Base-by-base conservation (phyloP, 768 basidiomycete species). In the Cantharellus cinnabarinus region DNA sequence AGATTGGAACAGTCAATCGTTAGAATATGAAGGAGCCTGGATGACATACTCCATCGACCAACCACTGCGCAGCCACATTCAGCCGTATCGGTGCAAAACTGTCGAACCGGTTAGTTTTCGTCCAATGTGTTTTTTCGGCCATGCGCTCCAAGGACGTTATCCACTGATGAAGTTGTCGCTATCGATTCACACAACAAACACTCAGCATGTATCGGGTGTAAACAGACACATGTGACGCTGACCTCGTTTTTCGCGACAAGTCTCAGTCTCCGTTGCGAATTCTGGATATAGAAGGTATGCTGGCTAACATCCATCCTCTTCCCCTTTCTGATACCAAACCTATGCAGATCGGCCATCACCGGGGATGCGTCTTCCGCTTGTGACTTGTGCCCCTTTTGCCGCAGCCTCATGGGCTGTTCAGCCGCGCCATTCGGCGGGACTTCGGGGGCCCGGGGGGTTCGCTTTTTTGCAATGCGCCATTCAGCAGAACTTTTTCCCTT, bases 121-220 rank as follows among this genome's bases (percentile, higher is more conserved):
- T 78, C 72, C 85, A 98, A 60, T 81, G 79, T n/a, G 82, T 87
- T 37, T 78, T 75, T 15, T 77, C 75, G 0, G 87, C 81, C 37
- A 83, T 82, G 61, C 81, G 80, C 67, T 97, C 86, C 60, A 99
- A 72, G 0, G 87, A 86, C 4, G 90, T 85, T 55, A 98, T 90
- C 79, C 90, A 98, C 68, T 99, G 94, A 59, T 89, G 73, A 89
- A 97, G 95, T 75, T 95, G 90, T 20, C 94, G 79, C 85, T 88
- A 63, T 29, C 20, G 20, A 29, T 29, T 29, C 20, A 29, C 20
- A 29, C 20, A 29, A 29, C 20, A 29, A 29, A 29, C 20, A 29
- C 20, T 29, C 20, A 50, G 55, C 55, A 35, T 20, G 51, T 41
- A 5, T 7, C n/a, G 41, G 38, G 58, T 56, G 39, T 48, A 41